These are phyloP conservation scores for Wallacemonas sp. DNA, from an alignment of 208 protist genomes.

Conservation along the genomic window DNA sequence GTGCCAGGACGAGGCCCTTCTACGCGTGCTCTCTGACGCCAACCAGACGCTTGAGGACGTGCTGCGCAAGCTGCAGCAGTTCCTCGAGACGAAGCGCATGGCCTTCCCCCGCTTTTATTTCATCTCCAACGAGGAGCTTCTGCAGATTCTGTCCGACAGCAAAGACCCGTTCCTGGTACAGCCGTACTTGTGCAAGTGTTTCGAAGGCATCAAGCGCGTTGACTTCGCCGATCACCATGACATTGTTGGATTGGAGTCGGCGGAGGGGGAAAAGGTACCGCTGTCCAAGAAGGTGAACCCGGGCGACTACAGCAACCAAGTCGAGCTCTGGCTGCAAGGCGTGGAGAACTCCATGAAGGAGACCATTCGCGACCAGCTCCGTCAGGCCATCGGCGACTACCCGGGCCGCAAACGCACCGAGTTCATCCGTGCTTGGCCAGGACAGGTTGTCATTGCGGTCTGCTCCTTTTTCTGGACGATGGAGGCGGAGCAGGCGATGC, in stretches of 20 bases:
- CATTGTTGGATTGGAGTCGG: slow-evolving; percentile 91
- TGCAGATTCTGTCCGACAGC: slow-evolving; percentile 96
- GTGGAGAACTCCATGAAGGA: slow-evolving; percentile 93
- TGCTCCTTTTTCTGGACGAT: slow-evolving; percentile 93
- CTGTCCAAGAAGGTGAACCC: slow-evolving; percentile 87
- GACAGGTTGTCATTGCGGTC: slow-evolving; percentile 92
- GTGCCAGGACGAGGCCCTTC: slow-evolving; percentile 92
- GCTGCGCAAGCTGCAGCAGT: slow-evolving; percentile 97
- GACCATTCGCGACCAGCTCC: slow-evolving; percentile 83
- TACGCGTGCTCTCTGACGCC: slow-evolving; percentile 86
- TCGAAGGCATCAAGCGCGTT: slow-evolving; percentile 94
- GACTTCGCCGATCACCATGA: slow-evolving; percentile 90
- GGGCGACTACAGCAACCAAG: slow-evolving; percentile 84
- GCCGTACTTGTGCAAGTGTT: slow-evolving; percentile 96
- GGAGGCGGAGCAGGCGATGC: slow-evolving; percentile 91
- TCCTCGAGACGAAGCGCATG: slow-evolving; percentile 98
- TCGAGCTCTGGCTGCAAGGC: slow-evolving; percentile 95
- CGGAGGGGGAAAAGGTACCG: slow-evolving; percentile 87
- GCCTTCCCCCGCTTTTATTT: slow-evolving; percentile 98
- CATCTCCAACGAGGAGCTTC: slow-evolving; percentile 94
- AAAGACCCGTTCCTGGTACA: slow-evolving; percentile 95
- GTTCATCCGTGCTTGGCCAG: slow-evolving; percentile 93
- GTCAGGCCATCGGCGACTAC: slow-evolving; percentile 87
- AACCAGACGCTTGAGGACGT: slow-evolving; percentile 96
- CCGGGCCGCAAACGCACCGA: slow-evolving; percentile 62